phyloP scores from a whole-genome alignment of 2,329 filamentous ascomycete genomes.

The Lecanicillium sp. region DNA sequence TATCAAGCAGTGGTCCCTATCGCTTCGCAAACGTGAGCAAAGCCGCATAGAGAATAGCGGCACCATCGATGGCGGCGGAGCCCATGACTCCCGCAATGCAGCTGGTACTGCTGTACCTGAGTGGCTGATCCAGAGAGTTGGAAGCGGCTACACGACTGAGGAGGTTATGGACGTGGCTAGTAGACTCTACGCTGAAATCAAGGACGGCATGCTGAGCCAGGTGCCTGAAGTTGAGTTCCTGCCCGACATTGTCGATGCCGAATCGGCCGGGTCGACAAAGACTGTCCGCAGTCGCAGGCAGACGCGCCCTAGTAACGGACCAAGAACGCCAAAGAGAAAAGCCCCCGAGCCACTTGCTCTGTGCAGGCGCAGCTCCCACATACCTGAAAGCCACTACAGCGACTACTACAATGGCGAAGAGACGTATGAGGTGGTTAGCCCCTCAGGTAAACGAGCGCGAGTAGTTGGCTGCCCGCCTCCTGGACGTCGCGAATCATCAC shows the following conservation, averaged over 20 bases:
- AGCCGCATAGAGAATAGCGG: conserved; percentile 38
- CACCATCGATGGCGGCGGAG: conserved; percentile 19
- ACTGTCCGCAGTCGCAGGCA: conserved; percentile 12
- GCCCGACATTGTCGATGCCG: conserved; percentile 39
- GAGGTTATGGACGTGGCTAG: conserved; percentile 39
- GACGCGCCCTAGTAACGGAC: conserved; percentile 7
- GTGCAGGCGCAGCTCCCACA: not conserved
- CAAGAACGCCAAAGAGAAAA: conserved; percentile 17
- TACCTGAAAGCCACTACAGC: conserved; percentile 3
- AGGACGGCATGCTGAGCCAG: conserved; percentile 29
- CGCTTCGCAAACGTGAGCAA: conserved; percentile 56
- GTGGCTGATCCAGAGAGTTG: conserved; percentile 40
- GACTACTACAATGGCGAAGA: conserved; percentile 5
- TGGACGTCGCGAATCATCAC: conserved; percentile 5
- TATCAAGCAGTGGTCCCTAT: conserved; percentile 47
- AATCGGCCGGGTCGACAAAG: conserved; percentile 9
- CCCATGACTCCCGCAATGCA: conserved; percentile 15
- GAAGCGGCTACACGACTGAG: conserved; percentile 36
- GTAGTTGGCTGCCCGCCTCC: conserved; percentile 8
- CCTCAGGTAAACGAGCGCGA: conserved; percentile 16
- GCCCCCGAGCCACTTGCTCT: conserved; percentile 10
- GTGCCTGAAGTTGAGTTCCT: conserved; percentile 53
- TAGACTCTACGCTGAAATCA: conserved; percentile 36
- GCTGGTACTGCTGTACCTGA: conserved; percentile 34
- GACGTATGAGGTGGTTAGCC: conserved; percentile 10